Conservation (phyloP, 1,139 yeast genomes). For the Komagataea norvegica region DNA sequence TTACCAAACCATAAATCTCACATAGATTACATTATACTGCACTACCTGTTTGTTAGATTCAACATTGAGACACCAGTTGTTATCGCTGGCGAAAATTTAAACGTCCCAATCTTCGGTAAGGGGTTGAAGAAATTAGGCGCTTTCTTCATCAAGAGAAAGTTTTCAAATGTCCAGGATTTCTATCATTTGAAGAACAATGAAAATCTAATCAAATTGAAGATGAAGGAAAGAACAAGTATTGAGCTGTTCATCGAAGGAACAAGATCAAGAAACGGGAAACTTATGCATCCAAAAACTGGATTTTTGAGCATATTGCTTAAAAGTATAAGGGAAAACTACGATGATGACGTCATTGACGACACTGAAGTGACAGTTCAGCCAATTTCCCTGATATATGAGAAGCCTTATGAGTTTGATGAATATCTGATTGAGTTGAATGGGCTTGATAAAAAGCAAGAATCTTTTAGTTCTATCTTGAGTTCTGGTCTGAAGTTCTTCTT, state of each 20-base stretch:
- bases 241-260: slow-evolving; percentile 24
- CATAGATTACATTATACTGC: slow-evolving; percentile 23
- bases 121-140: slow-evolving; percentile 19
- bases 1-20: slow-evolving; percentile 23
- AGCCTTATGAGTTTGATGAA: slow-evolving; percentile 23
- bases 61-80: slow-evolving; percentile 20
- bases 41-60: slow-evolving; percentile 16
- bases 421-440: slow-evolving; percentile 22
- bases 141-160: slow-evolving; percentile 20
- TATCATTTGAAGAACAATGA: slow-evolving; percentile 15
- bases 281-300: slow-evolving; percentile 22
- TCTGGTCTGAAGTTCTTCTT: slow-evolving; percentile 12
- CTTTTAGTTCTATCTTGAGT: slow-evolving; percentile 14
- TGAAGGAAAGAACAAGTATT: slow-evolving; percentile 6
- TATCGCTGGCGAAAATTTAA: slow-evolving; percentile 23
- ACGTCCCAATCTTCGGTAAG: slow-evolving; percentile 22
- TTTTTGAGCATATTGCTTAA: slow-evolving; percentile 17
- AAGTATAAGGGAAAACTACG: slow-evolving; percentile 6
- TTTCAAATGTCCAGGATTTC: slow-evolving; percentile 15
- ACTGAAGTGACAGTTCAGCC: slow-evolving; percentile 15
- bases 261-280: slow-evolving; percentile 23
- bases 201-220: slow-evolving; percentile 11
- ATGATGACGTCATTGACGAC: slow-evolving; percentile 7
- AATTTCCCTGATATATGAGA: slow-evolving; percentile 20
- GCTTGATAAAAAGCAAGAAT: slow-evolving; percentile 22